Conservation (phyloP, 371 early-diverging fungal genomes). For the Mucor mucedo region DNA sequence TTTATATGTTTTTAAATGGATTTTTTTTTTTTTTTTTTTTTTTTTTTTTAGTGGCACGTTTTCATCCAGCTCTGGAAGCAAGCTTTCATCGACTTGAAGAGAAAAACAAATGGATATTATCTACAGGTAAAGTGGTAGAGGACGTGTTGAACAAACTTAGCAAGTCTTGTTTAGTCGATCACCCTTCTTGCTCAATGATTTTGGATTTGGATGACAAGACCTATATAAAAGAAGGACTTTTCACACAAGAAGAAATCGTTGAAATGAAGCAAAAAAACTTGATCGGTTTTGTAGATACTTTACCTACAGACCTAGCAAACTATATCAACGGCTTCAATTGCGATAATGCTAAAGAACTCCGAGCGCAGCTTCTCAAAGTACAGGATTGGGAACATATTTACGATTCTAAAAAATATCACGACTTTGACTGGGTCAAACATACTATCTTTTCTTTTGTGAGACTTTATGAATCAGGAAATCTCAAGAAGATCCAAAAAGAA, state of each 20-base stretch:
- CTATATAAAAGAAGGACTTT: conserved; percentile 11
- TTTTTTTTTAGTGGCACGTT: conserved; percentile 14
- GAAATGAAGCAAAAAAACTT: conserved; percentile 10
- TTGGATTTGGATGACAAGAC: conserved; percentile 21
- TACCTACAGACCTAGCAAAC: conserved; percentile 11
- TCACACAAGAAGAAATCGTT: conserved; percentile 11
- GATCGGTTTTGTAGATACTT: no score
- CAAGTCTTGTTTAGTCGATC: conserved; percentile 16
- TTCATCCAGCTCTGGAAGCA: conserved; percentile 15
- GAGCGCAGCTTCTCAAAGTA: conserved; percentile 5
- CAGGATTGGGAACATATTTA: conserved; percentile 22
- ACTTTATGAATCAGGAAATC: conserved; percentile 19
- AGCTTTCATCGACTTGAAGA: conserved; percentile 16
- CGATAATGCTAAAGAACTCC: conserved; percentile 7
- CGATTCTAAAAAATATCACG: conserved; percentile 12
- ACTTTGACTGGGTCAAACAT: conserved; percentile 22
- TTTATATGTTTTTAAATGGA: no score
- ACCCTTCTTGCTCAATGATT: conserved; percentile 21
- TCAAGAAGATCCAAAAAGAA: conserved; percentile 19
- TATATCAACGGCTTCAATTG: conserved; percentile 17
- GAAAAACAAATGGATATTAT: conserved; percentile 18
- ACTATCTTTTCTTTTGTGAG: conserved; percentile 19
- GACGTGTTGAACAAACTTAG: conserved; percentile 13
- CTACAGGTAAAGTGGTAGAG: conserved; percentile 20
- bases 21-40: conserved; percentile 20